Conservation (phyloP, 495 filamentous ascomycete species). For the Hypoxylon subgilvum region DNA sequence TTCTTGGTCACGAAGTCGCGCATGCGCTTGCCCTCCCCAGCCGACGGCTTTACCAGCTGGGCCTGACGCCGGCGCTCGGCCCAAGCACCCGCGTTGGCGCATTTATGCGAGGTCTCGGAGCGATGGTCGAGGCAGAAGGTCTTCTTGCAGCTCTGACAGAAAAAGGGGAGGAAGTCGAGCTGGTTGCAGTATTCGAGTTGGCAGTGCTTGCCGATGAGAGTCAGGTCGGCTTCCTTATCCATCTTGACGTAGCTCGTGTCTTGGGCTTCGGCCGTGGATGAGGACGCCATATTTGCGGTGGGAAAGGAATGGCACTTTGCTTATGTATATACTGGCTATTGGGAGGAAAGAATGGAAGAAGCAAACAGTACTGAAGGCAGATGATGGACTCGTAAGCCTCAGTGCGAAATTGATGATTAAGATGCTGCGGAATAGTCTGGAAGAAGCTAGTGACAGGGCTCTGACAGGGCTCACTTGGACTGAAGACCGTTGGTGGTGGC, state of each 20-base stretch:
- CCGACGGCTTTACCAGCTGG: slow-evolving; percentile 51
- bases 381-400: slow-evolving; percentile 35
- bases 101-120: slow-evolving; percentile 81
- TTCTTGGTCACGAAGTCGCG: slow-evolving; percentile 51
- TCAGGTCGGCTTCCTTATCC: slow-evolving; percentile 72
- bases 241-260: slow-evolving; percentile 58
- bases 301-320: background rate
- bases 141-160: slow-evolving; percentile 82
- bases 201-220: slow-evolving; percentile 88
- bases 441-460: slow-evolving; percentile 21
- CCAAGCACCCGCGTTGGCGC: slow-evolving; percentile 84
- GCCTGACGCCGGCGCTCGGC: slow-evolving; percentile 70
- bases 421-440: slow-evolving; percentile 36
- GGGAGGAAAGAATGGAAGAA: background rate
- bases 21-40: slow-evolving; percentile 52
- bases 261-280: slow-evolving; percentile 37
- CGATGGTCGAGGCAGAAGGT: slow-evolving; percentile 97
- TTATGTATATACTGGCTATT: slow-evolving; percentile 16
- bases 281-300: slow-evolving; percentile 40
- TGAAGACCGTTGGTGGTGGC: slow-evolving; percentile 15
- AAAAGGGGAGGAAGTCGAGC: slow-evolving; percentile 95
- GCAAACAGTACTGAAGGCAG: slow-evolving; percentile 27
- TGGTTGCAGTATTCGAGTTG: slow-evolving; percentile 88
- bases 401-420: slow-evolving; percentile 40
- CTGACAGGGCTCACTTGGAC: slow-evolving; percentile 14